Conservation (phyloP, 2,329 filamentous ascomycete genomes). For the Furcasterigmium sp. region DNA sequence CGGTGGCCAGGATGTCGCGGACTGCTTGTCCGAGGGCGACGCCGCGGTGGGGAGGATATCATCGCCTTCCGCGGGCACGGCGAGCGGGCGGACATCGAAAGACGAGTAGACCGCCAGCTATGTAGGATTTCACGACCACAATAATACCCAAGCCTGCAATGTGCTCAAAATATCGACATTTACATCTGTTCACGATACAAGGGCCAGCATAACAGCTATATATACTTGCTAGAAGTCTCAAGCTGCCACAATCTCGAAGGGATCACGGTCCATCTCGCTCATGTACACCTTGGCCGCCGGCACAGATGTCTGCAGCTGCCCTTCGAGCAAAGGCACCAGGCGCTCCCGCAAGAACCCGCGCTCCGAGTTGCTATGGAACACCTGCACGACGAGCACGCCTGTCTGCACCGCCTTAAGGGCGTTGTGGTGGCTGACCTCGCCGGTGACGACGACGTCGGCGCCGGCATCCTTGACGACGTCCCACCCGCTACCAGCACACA, state of each 20-base stretch:
- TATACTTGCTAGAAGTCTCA: not conserved
- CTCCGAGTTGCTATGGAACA: conserved; percentile 94
- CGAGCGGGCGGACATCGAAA: conserved; percentile 7
- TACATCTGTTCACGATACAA: not conserved
- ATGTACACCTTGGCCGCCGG: conserved; percentile 59
- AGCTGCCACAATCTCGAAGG: conserved; percentile 61
- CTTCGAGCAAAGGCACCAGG: conserved; percentile 61
- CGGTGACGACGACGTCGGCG: conserved; percentile 82
- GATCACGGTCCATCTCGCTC: conserved; percentile 79
- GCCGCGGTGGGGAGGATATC: conserved; percentile 31
- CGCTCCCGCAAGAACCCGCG: conserved; percentile 71
- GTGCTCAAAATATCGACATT: too few species aligned
- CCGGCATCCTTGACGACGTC: conserved; percentile 64
- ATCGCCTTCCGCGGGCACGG: conserved; percentile 1
- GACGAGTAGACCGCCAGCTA: conserved; percentile 10
- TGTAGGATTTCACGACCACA: too few species aligned
- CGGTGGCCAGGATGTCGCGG: conserved; percentile 49
- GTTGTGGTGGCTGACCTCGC: conserved; percentile 91
- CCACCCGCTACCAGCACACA: conserved; percentile 86
- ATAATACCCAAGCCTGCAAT: not conserved
- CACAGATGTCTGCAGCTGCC: conserved; percentile 46
- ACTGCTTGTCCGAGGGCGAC: conserved; percentile 50
- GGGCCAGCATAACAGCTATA: not conserved
- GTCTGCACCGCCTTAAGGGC: conserved; percentile 81
- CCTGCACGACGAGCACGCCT: conserved; percentile 73